phyloP scores from a whole-genome alignment of 352 stramenopile genomes.

The Globisporangium solare region DNA sequence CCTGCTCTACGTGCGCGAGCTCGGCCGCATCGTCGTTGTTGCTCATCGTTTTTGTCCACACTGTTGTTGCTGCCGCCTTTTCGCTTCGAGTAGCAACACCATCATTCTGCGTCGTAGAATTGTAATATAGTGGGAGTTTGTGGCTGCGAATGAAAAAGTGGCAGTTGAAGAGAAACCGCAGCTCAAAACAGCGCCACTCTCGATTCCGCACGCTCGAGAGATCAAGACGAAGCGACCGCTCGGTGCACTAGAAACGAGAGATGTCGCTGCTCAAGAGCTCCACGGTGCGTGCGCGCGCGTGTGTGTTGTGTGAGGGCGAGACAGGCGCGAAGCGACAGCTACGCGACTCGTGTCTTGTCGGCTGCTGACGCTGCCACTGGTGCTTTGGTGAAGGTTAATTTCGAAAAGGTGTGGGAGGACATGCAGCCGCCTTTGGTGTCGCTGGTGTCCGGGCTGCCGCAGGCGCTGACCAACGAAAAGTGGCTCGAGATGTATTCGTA shows the following conservation, averaged over 20 bases:
- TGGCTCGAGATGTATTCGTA: constrained; percentile 89
- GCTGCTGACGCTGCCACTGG: background rate
- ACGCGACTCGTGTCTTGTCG: background rate
- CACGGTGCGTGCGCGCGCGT: constrained; percentile 28
- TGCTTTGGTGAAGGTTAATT: constrained; percentile 55
- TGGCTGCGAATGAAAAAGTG: background rate
- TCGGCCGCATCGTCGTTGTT: constrained; percentile 24
- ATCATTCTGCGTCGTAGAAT: too few relatives aligned
- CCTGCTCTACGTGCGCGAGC: constrained; percentile 44
- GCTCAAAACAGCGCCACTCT: too few relatives aligned
- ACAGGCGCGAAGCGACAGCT: too few relatives aligned
- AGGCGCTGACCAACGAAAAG: constrained; percentile 74
- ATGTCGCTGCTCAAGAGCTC: constrained; percentile 86
- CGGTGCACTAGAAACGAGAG: too few relatives aligned
- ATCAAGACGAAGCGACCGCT: too few relatives aligned
- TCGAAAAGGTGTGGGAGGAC: constrained; percentile 78
- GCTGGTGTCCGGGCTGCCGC: constrained; percentile 59
- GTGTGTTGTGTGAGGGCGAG: background rate
- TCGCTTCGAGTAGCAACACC: too few relatives aligned
- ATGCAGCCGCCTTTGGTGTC: constrained; percentile 78
- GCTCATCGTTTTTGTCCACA: too few relatives aligned
- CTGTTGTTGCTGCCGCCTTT: too few relatives aligned
- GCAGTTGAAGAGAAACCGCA: background rate
- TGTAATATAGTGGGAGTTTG: too few relatives aligned
- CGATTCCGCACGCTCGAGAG: too few relatives aligned